A percentile compares a stretch with the other conserved stretches of the same genome.
Conservation (phyloP, 1,139 yeast species). For the Petasospora fabianii region DNA sequence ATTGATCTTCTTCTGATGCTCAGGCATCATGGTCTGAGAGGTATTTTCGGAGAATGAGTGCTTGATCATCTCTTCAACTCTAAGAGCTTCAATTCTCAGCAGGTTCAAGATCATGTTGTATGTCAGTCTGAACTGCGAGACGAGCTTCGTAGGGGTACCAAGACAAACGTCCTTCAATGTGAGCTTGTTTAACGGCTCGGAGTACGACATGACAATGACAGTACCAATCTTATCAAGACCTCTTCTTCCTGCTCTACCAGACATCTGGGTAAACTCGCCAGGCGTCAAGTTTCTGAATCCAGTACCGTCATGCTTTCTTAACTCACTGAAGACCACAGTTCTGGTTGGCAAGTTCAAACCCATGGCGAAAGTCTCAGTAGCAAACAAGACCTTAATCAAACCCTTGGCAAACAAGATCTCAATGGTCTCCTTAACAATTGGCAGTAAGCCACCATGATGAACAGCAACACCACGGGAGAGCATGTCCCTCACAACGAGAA, state of each 20-base stretch:
- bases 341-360: slow-evolving; percentile 96
- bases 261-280: slow-evolving; percentile 98
- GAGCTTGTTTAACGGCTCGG: slow-evolving; percentile 56
- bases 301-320: slow-evolving; percentile 87
- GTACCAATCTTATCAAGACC: slow-evolving; percentile 93
- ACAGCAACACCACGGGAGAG: slow-evolving; percentile 91
- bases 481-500: slow-evolving; percentile 73
- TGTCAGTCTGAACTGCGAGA: slow-evolving; percentile 89
- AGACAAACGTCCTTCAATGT: slow-evolving; percentile 75
- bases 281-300: slow-evolving; percentile 78
- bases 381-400: slow-evolving; percentile 84
- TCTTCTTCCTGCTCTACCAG: slow-evolving; percentile 98
- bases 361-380: slow-evolving; percentile 98
- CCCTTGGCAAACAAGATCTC: slow-evolving; percentile 88
- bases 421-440: slow-evolving; percentile 92
- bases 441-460: slow-evolving; percentile 94
- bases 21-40: slow-evolving; percentile 81
- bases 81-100: slow-evolving; percentile 85
- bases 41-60: slow-evolving; percentile 92
- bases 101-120: slow-evolving; percentile 93
- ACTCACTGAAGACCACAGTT: slow-evolving; percentile 86
- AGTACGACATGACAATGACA: slow-evolving; percentile 89
- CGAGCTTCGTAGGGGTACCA: slow-evolving; percentile 85
- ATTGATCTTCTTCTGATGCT: slow-evolving; percentile 67
- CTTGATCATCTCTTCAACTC: slow-evolving; percentile 96